Evolutionary conservation across 2,329 filamentous ascomycete species (phyloP), one percentile per base, ranked within the genome.

Genomic region (Cladorrhinum sp.): DNA sequence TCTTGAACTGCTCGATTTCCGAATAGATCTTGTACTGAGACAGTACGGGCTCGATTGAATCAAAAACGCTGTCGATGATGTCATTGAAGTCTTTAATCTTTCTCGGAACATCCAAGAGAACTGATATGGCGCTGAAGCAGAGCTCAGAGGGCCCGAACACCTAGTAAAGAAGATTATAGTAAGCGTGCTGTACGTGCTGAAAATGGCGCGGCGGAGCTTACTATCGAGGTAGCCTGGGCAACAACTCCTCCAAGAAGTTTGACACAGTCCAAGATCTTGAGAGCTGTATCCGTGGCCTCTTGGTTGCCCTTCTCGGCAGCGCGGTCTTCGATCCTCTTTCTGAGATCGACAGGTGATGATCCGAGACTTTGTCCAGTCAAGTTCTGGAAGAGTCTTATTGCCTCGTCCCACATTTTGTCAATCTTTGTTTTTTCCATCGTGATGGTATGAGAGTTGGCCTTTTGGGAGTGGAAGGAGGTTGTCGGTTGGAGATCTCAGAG

Each of bases 21-120:
- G 10, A 50, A 24, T 62, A 62, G 36, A 62, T 58, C 24, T 58
- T 62, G 60, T 49, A 58, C 36, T 33, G 50, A n/a, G 33, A 42
- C 3, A 62, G 39, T 3, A 33, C n/a, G 4, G 48, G 51, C 7
- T 23, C 48, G 30, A 58, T 48, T 3, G 28, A 21, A 30, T 52
- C 28, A 18, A 61, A 61, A 12, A 61, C 30, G 20, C 50, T 51
- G 24, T 61, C 54, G 12, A 61, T 52, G 30, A 56, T 36, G 21
- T 57, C 55, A 33, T 61, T 48, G 33, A 61, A 61, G 2, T 61
- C 54, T 9, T 26, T 26, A 14, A 61, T 51, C 9, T 53, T 39
- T 52, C 33, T 23, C 14, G 59, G 59, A 12, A 61, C 24, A 18
- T 61, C 59, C 30, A 61, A 33, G 20, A 61, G 46, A 16, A 61